A percentile compares a stretch with the other conserved stretches of the same genome.
Conservation (phyloP, 2,329 filamentous ascomycete species). For the Fusarium incarnatum region DNA sequence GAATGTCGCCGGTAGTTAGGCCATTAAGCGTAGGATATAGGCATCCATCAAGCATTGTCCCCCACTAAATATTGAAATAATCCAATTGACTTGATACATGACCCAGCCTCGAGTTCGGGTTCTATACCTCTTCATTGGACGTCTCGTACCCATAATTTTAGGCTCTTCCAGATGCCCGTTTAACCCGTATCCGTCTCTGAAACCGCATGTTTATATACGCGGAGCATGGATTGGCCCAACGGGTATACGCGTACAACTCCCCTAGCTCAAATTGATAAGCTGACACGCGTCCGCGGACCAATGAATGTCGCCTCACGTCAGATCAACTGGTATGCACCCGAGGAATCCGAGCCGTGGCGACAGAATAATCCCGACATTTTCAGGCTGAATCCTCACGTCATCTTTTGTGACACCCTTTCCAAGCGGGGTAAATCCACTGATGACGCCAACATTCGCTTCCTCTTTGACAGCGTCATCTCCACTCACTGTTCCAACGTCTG, state of each 20-base stretch:
- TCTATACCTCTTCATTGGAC: neutral
- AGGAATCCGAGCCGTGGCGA: conserved; percentile 12
- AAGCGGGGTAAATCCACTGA: conserved; percentile 32
- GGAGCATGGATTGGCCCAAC: neutral
- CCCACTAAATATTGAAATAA: neutral
- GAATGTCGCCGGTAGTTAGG: conserved; percentile 8
- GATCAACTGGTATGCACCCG: conserved; percentile 13
- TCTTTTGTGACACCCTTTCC: neutral
- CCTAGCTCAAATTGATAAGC: neutral
- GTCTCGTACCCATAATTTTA: neutral
- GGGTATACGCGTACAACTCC: conserved; percentile 30
- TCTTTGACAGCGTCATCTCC: conserved; percentile 9
- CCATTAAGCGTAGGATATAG: neutral
- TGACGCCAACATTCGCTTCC: conserved; percentile 37
- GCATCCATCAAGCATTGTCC: too few relatives aligned
- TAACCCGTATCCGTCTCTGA: neutral
- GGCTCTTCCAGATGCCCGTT: neutral
- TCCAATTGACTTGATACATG: neutral
- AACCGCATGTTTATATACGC: neutral
- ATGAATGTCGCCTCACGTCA: conserved; percentile 21
- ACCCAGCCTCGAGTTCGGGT: neutral
- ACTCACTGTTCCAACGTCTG: conserved; percentile 11
- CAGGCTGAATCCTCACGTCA: neutral
- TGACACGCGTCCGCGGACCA: conserved; percentile 27
- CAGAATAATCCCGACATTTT: neutral